Conservation (phyloP, 2,329 filamentous ascomycete genomes). For the Talaromyces sp. region DNA sequence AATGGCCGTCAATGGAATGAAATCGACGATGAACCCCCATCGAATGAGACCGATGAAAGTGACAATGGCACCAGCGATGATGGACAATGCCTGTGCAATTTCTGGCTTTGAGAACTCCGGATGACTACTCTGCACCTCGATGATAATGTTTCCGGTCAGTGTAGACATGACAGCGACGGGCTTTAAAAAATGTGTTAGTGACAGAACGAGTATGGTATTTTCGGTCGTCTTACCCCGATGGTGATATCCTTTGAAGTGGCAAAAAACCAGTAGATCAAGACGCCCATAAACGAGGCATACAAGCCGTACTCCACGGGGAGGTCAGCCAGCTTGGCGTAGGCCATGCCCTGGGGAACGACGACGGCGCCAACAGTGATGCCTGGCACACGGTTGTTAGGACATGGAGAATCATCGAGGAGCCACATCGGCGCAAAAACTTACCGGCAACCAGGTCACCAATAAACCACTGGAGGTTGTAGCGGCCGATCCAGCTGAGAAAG, state of each 20-base stretch:
- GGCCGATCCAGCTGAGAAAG: slow-evolving; percentile 79
- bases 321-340: slow-evolving; percentile 79
- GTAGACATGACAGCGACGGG: slow-evolving; percentile 95
- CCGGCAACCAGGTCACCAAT: slow-evolving; percentile 84
- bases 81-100: slow-evolving; percentile 71
- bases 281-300: slow-evolving; percentile 95
- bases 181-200: slow-evolving; percentile 38
- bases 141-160: slow-evolving; percentile 76
- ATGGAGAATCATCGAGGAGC: neutral
- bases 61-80: slow-evolving; percentile 75
- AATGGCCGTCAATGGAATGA: slow-evolving; percentile 85
- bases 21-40: slow-evolving; percentile 84
- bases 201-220: slow-evolving; percentile 5
- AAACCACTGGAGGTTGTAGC: slow-evolving; percentile 89
- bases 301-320: slow-evolving; percentile 80
- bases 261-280: slow-evolving; percentile 94
- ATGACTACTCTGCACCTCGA: slow-evolving; percentile 53
- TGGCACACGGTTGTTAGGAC: slow-evolving; percentile 20
- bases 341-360: slow-evolving; percentile 96
- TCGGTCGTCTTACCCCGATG: slow-evolving; percentile 65
- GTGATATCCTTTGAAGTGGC: slow-evolving; percentile 98
- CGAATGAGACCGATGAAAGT: slow-evolving; percentile 73
- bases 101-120: slow-evolving; percentile 57
- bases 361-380: slow-evolving; percentile 70
- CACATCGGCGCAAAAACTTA: slow-evolving; percentile 33